Base-by-base conservation (phyloP, 352 stramenopile species). In the Globisporangium alternatum region DNA sequence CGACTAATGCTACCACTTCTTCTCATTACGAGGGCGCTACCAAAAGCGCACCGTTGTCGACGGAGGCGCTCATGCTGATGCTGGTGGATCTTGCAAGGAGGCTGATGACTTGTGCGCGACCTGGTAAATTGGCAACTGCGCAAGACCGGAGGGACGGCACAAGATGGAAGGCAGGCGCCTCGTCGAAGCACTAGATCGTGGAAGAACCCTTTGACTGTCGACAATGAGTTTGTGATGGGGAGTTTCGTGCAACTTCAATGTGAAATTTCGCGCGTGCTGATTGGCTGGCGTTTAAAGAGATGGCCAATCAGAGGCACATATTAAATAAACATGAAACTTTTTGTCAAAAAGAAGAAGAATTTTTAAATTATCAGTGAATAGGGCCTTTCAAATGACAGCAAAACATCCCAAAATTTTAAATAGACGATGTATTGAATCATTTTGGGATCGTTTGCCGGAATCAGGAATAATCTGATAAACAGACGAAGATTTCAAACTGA, bases 31-130 rank as follows among this genome's bases (percentile, higher is more conserved):
- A 0, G 28, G 17, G n/a, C 30, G 33, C 0, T 1, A 7, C 7
- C 28, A 25, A 12, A 17, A 21, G 28, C 72, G 48, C 59, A 86
- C 77, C 72, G 10, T 56, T 51, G 47, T 85, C 72, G 52, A 81
- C 65, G n/a, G 77, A 75, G 31, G 71, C 69, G 53, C 45, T 69
- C 70, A 77, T 81, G 31, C 15, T 55, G 35, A 3, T 30, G 13
- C 19, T 41, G 17, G 30, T 9, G 22, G 25, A 6, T 54, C 9
- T 35, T 47, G 28, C n/a, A 17, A 21, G 21, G 13, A 7, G 49
- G 15, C 8, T 43, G 59, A 39, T 22, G 60, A 45, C 59, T 67
- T 67, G 61, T 25, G 30, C 44, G 8, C 21, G 39, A 49, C 22
- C 39, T 28, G 66, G 61, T n/a, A 66, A 60, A 28, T 65, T 72